Evolutionary conservation across 106 monocot species (phyloP).

Genomic region (Cymbidium sinense): DNA sequence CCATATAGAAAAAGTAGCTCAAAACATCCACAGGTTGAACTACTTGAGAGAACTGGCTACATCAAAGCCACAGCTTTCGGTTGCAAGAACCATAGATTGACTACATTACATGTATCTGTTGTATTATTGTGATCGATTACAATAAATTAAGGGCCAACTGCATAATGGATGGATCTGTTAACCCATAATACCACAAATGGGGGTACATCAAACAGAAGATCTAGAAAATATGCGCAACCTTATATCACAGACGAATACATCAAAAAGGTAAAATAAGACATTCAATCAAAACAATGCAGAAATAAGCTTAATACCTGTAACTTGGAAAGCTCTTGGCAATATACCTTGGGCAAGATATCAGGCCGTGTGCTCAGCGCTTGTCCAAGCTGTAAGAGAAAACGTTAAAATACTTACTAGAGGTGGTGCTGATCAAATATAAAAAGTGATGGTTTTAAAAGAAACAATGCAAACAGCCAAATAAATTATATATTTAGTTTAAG

Average conservation of each 20-base stretch:
- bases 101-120: no score
- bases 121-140: no score
- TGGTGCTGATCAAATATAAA: neutral
- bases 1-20: neutral
- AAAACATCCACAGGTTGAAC: neutral
- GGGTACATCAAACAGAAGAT: no score
- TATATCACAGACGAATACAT: neutral
- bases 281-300: neutral
- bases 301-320: conserved; percentile 52
- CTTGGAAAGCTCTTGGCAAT: conserved; percentile 91
- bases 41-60: neutral
- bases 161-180: no score
- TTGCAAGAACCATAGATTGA: no score
- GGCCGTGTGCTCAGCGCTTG: conserved; percentile 88
- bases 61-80: neutral
- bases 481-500: neutral
- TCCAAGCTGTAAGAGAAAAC: conserved; percentile 54
- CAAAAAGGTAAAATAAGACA: neutral
- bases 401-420: neutral
- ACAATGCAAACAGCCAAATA: neutral
- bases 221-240: no score
- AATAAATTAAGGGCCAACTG: no score
- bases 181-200: no score
- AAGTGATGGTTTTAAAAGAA: neutral
- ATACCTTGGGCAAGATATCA: conserved; percentile 80